Evolutionary conservation across 306 rosid genomes (phyloP), one percentile per base, ranked within the genome.

Genomic region (Glycine soja): DNA sequence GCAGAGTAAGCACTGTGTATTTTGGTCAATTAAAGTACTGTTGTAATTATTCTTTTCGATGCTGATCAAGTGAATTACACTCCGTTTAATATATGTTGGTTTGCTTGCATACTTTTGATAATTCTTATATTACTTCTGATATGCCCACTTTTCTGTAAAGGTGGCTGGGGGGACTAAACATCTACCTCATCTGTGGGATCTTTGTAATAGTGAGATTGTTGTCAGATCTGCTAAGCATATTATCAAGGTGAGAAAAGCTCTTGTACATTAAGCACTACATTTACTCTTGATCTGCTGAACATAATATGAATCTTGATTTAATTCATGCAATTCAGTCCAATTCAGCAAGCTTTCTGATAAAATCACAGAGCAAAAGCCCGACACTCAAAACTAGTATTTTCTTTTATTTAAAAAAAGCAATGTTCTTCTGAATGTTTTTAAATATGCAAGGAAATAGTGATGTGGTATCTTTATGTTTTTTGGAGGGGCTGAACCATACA

Each of bases 211-310:
- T 87, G 99, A 96, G 87, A 93, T 96, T 86, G 91, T 92, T 59
- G 98, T 90, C 74, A 90, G 99, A 85, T 90, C 99, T 70, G 97
- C 98, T 14, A 96, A 96, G 90, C 99, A 96, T 88, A 83, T 90
- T 68, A 85, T 96, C 68, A 96, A 96, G 98, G 99, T 96, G 83
- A 85, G 45, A 30, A 73, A 59, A 64, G 50, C 53, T n/a, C 80
- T 70, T 76, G 76, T 73, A 47, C 42, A 45, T 83, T 69, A 24
- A 75, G 50, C 45, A 7, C 71, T 73, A 71, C 64, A 19, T 69
- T 75, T 30, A 38, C 64, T 62, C 74, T 7, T 58, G 2, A 34
- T 13, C 48, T n/a, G 40, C 14, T 7, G 2, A 5, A 50, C 63
- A 47, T 34, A 1, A 3, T 19, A 71, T 71, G 76, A 51, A 71